Percentiles rank a stretch among this genome's conserved stretches.
Conservation (phyloP, 257 asterid genomes). For the Fraxinus quadrangulata region DNA sequence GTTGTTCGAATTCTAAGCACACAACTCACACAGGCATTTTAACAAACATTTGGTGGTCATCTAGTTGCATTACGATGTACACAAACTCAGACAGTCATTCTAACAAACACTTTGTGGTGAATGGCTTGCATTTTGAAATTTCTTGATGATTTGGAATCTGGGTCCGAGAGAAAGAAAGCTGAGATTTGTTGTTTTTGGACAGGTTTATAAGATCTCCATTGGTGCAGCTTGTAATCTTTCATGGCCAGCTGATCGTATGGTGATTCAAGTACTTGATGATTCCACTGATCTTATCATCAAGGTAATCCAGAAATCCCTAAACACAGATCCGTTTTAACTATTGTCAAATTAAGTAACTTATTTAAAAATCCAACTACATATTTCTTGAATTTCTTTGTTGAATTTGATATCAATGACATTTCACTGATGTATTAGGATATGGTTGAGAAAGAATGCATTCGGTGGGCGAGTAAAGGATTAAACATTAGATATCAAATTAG, state of each 20-base stretch:
- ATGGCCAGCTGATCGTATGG: conserved; percentile 91
- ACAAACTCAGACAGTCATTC: not conserved
- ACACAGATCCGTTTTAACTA: not conserved
- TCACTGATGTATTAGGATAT: conserved; percentile 39
- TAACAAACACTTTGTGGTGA: not conserved
- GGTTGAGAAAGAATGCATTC: conserved; percentile 56
- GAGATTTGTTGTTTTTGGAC: conserved; percentile 8
- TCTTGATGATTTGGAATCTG: not conserved
- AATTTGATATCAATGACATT: not conserved
- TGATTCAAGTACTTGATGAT: conserved; percentile 90
- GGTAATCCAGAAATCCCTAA: conserved; percentile 41
- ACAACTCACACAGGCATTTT: not conserved
- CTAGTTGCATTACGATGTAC: not conserved
- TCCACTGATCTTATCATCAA: conserved; percentile 71
- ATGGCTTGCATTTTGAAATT: not conserved
- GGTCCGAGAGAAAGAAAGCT: conserved; percentile 1
- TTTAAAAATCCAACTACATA: too few species aligned
- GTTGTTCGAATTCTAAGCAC: not conserved
- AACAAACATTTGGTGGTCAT: not conserved
- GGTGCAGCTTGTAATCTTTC: conserved; percentile 96
- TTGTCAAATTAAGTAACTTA: too few species aligned
- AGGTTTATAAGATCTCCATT: conserved; percentile 94
- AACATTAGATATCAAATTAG: conserved; percentile 53
- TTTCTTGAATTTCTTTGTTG: not conserved
- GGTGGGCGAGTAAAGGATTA: conserved; percentile 64